Evolutionary conservation across 495 filamentous ascomycete genomes (phyloP), one percentile per base, ranked within the genome.

Genomic region (Aspergillus kassunensis): DNA sequence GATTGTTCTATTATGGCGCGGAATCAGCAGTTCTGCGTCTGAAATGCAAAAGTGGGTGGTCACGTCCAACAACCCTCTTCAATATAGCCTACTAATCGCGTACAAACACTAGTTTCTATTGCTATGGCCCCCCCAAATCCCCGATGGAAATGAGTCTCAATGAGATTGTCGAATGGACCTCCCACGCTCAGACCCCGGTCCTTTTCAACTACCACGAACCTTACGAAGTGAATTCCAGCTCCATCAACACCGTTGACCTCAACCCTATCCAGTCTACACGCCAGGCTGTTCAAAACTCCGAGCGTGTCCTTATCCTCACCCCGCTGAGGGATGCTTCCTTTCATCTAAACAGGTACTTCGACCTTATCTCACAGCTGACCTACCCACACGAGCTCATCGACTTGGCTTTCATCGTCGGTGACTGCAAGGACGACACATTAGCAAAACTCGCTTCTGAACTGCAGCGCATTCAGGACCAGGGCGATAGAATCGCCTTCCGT

Each of bases 371-470:
- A 57, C 83, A 93, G 68, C 76, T 98, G 56, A 88, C 88, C 2
- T 98, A 98, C 68, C 95, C 93, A 35, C 93, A 98, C 74, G 75
- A 95, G 37, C 80, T 97, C 20, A 97, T 97, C 63, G 93, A 98
- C 64, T 80, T 98, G 43, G 93, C 80, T 29, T 98, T 98, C 74
- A 82, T 98, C 10, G 91, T 98, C 44, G 84, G 91, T 51, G 95
- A 98, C 68, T 88, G 84, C 35, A 83, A 77, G 39, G 93, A 98
- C 62, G 91, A 97, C 51, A 98, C 93, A 2, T 70, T 93, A 44
- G 90, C 88, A 9, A 78, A 86, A 7, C 76, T 98, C 29, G 78
- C 85, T 6, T 76, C 80, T 48, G 95, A 98, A 69, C 74, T 97
- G 53, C 82, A 95, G 37, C 86, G 95, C 24, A 83, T 97, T 52